phyloP scores from a whole-genome alignment of 2,329 filamentous ascomycete species.

The Phialophora tarda region DNA sequence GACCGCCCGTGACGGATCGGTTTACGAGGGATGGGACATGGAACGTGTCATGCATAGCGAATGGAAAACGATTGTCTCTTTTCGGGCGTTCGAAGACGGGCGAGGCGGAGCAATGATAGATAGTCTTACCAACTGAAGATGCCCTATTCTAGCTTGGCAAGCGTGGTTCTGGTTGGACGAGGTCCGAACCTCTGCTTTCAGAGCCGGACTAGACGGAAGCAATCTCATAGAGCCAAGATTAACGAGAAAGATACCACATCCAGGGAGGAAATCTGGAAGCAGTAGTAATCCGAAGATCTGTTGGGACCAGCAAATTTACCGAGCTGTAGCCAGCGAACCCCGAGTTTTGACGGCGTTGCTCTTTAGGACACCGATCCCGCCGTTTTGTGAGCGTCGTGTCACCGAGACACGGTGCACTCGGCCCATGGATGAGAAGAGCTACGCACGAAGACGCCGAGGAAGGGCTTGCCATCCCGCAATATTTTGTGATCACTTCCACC shows the following conservation, averaged over 20 bases:
- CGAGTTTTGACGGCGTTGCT: background rate
- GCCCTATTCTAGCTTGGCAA: background rate
- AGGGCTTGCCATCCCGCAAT: background rate
- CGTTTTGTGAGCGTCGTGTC: no score
- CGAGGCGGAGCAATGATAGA: slow-evolving; percentile 20
- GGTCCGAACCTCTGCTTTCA: background rate
- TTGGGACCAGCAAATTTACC: slow-evolving; percentile 1
- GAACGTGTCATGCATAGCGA: slow-evolving; percentile 34
- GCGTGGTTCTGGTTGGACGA: background rate
- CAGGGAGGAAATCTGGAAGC: background rate
- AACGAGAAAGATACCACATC: background rate
- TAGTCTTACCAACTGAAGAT: slow-evolving; percentile 17
- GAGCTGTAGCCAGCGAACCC: slow-evolving; percentile 17
- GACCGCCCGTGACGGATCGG: slow-evolving; percentile 3
- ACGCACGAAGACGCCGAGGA: slow-evolving; percentile 16
- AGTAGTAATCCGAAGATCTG: background rate
- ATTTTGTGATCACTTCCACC: slow-evolving; percentile 27
- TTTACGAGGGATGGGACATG: slow-evolving; percentile 21
- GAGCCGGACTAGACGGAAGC: slow-evolving; percentile 14
- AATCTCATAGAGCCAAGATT: slow-evolving; percentile 3
- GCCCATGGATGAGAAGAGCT: background rate
- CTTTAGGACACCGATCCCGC: background rate
- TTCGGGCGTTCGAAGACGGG: slow-evolving; percentile 23
- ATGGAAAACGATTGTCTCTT: slow-evolving; percentile 25
- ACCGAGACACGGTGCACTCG: background rate